Evolutionary conservation across 345 rosid genomes (phyloP).

Genomic region (Populus ilicifolia): DNA sequence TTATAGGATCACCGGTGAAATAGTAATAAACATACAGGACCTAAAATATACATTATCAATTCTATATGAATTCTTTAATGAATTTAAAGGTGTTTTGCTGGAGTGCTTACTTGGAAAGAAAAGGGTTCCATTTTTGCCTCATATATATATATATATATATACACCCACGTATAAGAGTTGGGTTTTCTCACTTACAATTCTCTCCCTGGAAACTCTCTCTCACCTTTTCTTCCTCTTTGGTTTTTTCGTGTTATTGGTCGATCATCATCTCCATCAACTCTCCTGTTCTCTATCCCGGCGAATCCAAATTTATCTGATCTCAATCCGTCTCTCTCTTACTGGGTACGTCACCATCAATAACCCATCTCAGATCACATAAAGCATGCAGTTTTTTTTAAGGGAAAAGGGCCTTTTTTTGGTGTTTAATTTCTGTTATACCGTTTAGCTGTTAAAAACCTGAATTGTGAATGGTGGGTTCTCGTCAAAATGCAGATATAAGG

Average conservation of each 20-base stretch:
- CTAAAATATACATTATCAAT: not conserved
- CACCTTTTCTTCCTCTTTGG: not conserved
- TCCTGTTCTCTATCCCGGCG: conserved; percentile 21
- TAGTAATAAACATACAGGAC: not conserved
- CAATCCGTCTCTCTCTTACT: conserved; percentile 32
- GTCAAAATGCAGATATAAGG: not conserved
- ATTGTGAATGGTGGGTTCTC: not conserved
- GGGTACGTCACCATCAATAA: conserved; percentile 31
- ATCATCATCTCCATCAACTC: conserved; percentile 42
- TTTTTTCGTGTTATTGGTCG: conserved; percentile 24
- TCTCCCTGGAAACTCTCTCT: conserved; percentile 20
- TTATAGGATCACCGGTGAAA: not conserved
- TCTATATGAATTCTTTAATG: not conserved
- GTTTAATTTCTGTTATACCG: not conserved
- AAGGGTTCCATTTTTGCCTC: conserved; percentile 13
- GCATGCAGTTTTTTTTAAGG: not conserved
- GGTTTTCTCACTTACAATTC: conserved; percentile 13
- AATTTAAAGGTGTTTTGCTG: too few species aligned
- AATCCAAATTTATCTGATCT: conserved; percentile 29
- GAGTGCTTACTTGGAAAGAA: not conserved
- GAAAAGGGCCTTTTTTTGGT: not conserved
- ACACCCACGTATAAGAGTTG: not conserved
- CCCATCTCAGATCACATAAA: conserved; percentile 21
- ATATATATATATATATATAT: not conserved
- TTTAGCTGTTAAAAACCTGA: not conserved